Evolutionary conservation across 441 rosid species (phyloP).

Genomic region (Isatis lusitanica): DNA sequence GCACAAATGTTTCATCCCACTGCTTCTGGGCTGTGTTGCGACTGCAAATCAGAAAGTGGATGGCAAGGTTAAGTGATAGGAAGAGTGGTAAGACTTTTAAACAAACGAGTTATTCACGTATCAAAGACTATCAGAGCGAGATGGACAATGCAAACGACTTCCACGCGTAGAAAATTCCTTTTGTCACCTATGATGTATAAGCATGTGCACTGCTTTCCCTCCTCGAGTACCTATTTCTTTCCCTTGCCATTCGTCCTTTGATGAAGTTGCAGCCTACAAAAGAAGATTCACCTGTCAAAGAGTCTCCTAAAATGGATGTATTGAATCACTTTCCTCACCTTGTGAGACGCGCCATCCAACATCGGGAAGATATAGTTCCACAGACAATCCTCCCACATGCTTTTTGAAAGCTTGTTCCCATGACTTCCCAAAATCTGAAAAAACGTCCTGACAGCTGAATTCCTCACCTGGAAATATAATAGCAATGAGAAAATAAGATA

Average conservation of each 20-base stretch:
- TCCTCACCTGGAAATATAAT: conserved; percentile 70
- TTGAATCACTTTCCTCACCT: conserved; percentile 52
- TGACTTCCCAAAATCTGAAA: conserved; percentile 97
- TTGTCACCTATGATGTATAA: conserved; percentile 92
- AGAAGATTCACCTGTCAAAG: conserved; percentile 29
- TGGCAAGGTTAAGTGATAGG: conserved; percentile 6
- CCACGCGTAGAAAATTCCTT: conserved; percentile 3
- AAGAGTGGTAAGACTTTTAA: conserved; percentile 5
- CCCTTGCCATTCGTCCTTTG: conserved; percentile 99
- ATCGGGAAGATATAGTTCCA: conserved; percentile 97
- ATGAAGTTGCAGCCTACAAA: conserved; percentile 92
- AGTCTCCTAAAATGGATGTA: conserved; percentile 24
- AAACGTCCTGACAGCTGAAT: conserved; percentile 95
- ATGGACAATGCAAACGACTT: conserved; percentile 26
- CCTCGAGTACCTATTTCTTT: conserved; percentile 96
- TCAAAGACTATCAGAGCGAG: conserved; percentile 8
- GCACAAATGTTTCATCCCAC: conserved; percentile 99
- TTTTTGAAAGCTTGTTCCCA: conserved; percentile 88
- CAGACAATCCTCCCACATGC: conserved; percentile 99
- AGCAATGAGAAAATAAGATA: conserved; percentile 10
- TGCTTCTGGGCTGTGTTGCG: conserved; percentile 99
- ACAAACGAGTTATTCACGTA: conserved; percentile 8
- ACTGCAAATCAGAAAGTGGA: conserved; percentile 50
- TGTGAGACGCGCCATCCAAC: conserved; percentile 88
- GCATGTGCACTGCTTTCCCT: conserved; percentile 99